These are phyloP conservation scores for Solanum chacoense DNA, from an alignment of 305 asterid species.

Conservation along the genomic window DNA sequence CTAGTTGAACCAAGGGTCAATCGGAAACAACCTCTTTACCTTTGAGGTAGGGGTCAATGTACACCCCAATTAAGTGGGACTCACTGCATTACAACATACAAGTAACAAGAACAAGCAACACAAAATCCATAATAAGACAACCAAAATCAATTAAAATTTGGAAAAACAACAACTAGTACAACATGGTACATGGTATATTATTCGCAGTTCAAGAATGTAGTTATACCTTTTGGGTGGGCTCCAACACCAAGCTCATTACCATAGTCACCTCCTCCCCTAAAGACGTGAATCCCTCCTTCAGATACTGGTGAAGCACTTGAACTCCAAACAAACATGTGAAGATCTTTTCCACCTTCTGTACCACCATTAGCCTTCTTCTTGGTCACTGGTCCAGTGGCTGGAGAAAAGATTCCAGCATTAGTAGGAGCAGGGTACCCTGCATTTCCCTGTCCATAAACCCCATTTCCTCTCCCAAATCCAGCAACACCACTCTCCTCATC, in stretches of 20 bases:
- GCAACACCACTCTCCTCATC: constrained; percentile 39
- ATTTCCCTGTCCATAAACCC: constrained; percentile 34
- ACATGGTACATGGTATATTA: background rate
- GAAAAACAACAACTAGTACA: background rate
- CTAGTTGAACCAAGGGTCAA: background rate
- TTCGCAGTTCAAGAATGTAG: background rate
- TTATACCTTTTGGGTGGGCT: constrained; percentile 78
- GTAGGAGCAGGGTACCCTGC: constrained; percentile 63
- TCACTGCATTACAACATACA: background rate
- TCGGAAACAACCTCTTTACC: background rate
- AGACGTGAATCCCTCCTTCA: constrained; percentile 93
- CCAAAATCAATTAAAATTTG: background rate
- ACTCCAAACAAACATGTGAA: constrained; percentile 50
- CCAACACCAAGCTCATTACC: constrained; percentile 57
- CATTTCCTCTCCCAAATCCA: constrained; percentile 31
- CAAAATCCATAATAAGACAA: constrained; percentile 5
- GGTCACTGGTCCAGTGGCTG: constrained; percentile 41
- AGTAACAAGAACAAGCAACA: background rate
- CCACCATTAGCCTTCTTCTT: constrained; percentile 34
- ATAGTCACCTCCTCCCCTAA: constrained; percentile 58
- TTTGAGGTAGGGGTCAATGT: background rate
- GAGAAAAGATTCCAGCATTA: constrained; percentile 74
- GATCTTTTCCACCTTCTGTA: constrained; percentile 30
- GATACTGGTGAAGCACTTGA: constrained; percentile 60
- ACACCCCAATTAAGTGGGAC: background rate